phyloP scores from a whole-genome alignment of 192 early-diverging fungal species.

The Haplosporangium gracile region DNA sequence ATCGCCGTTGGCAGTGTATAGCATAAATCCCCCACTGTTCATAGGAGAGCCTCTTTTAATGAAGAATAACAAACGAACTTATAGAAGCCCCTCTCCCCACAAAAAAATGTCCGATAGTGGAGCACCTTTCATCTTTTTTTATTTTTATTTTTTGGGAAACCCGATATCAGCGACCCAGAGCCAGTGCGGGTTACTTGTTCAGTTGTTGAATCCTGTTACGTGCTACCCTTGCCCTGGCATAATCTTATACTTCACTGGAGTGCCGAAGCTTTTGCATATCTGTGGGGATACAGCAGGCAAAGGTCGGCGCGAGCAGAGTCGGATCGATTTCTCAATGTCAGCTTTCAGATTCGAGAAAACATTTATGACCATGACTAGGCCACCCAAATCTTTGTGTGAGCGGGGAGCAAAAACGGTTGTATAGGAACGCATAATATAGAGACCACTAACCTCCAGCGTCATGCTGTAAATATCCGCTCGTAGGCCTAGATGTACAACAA shows the following conservation, averaged over 20 bases:
- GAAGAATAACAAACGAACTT: too few relatives aligned
- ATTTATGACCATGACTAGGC: background rate
- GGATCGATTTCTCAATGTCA: background rate
- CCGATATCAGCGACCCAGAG: too few relatives aligned
- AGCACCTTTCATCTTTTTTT: too few relatives aligned
- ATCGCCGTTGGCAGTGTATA: background rate
- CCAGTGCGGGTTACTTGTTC: too few relatives aligned
- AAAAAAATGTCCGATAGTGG: too few relatives aligned
- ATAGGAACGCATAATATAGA: constrained; percentile 3
- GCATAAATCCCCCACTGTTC: too few relatives aligned
- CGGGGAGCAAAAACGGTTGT: background rate
- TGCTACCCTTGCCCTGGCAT: background rate
- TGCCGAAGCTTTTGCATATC: constrained; percentile 16
- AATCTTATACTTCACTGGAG: constrained; percentile 6
- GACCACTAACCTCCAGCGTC: background rate
- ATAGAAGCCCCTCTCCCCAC: too few relatives aligned
- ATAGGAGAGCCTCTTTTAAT: too few relatives aligned
- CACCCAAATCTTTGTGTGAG: background rate
- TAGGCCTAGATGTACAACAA: background rate
- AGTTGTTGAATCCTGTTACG: background rate
- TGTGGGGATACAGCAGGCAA: background rate
- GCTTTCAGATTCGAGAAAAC: background rate
- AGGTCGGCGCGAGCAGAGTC: constrained; percentile 9
- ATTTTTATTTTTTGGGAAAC: too few relatives aligned
- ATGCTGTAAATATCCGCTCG: background rate